Evolutionary conservation across 1,284 basidiomycete species (phyloP), one percentile per base, ranked within the genome.

Genomic region (Phlebopus sp.): DNA sequence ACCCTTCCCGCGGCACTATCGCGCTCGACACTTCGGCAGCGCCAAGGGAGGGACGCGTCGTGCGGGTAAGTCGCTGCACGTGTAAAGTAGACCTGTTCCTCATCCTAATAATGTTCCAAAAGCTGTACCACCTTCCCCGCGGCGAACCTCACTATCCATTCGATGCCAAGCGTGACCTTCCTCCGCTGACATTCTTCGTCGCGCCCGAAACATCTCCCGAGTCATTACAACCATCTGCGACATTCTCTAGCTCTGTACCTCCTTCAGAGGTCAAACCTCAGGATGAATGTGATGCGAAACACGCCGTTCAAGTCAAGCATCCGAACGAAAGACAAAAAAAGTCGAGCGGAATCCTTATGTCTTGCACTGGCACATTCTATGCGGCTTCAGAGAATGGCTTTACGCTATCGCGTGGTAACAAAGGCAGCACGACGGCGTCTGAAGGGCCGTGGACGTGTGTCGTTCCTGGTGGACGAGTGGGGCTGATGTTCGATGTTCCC

Each of bases 1-100:
- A 91, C 63, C 90, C 89, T 0, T 82, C 81, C 18, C 75, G 87
- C 8, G 92, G 92, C 0, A 79, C 81, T 0, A 71, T 94, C 14
- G 81, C 87, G 0, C 70, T 94, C 1, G 84, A 87, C 30, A 76
- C 79, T 14, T 73, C 79, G 31, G 73, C 72, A 21, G 80, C 87
- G 3, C 81, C 89, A 0, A 57, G 60, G 1, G 63, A 69, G 2
- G 86, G 86, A 3, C 70, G 80, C 13, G 59, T 61, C 2, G 79
- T 90, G n/a, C 80, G 84, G 69, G 88, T 86, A 54, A 50, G 73
- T 47, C 4, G 4, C 10, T 29, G 27, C 27, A 29, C 27, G 9
- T 29, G 27, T 29, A 29, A 29, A 2, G 7, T 29, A 14, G 30
- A 43, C 19, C 14, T 17, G 15, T 15, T 42, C 6, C 14, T n/a